These are phyloP conservation scores for Fagopyrum homotropicum DNA, from an alignment of 148 eudicot species.

Conservation along the genomic window DNA sequence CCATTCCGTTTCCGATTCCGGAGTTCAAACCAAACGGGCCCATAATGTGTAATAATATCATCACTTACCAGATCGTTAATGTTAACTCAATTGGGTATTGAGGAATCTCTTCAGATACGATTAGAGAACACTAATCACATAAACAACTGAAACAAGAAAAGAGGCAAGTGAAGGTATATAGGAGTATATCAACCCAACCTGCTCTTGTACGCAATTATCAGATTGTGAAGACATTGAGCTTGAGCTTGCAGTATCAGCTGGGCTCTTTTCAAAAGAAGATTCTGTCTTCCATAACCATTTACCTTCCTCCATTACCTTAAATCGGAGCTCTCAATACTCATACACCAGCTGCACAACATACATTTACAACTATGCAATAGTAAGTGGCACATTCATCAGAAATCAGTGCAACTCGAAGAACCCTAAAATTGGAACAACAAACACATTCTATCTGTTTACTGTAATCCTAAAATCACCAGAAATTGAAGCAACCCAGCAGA, in stretches of 20 bases:
- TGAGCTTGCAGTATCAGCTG: slow-evolving; percentile 2
- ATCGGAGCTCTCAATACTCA: neutral
- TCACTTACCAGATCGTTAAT: neutral
- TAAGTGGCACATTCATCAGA: neutral
- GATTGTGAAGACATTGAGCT: slow-evolving; percentile 4
- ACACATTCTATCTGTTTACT: neutral
- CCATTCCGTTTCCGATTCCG: too few relatives aligned
- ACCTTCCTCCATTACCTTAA: slow-evolving; percentile 2
- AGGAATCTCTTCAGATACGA: neutral
- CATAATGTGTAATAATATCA: neutral
- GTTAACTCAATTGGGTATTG: neutral
- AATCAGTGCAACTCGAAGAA: neutral
- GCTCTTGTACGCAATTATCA: neutral
- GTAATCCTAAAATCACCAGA: neutral
- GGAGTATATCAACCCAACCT: neutral
- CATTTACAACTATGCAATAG: neutral
- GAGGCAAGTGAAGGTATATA: neutral
- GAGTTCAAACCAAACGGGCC: too few relatives aligned
- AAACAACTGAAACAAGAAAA: neutral
- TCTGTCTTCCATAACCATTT: neutral
- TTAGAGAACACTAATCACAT: neutral
- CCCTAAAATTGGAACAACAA: neutral
- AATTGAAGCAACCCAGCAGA: neutral
- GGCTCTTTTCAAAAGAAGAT: slow-evolving; percentile 6
- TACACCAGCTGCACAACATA: slow-evolving; percentile 6